Conservation (phyloP, 2,329 filamentous ascomycete species). For the Fonsecaea nubica region DNA sequence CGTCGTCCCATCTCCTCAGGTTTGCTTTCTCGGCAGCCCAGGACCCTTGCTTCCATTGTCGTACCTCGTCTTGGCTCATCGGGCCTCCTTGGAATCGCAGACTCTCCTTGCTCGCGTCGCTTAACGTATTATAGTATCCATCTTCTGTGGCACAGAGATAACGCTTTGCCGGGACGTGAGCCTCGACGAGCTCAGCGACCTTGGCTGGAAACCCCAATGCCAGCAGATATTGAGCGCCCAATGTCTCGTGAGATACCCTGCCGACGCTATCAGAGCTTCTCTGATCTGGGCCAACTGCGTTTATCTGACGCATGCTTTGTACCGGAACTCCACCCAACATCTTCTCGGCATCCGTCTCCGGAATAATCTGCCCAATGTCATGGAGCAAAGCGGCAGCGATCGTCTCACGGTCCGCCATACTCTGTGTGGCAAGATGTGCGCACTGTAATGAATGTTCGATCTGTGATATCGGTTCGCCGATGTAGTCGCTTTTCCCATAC, state of each 20-base stretch:
- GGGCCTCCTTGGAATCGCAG: slow-evolving; percentile 40
- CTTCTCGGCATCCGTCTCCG: slow-evolving; percentile 29
- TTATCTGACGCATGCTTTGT: slow-evolving; percentile 12
- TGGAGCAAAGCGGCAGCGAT: slow-evolving; percentile 51
- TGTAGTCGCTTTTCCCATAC: slow-evolving; percentile 20
- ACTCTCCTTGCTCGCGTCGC: slow-evolving; percentile 42
- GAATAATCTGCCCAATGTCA: slow-evolving; percentile 53
- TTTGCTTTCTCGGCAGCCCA: slow-evolving; percentile 40
- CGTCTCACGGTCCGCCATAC: slow-evolving; percentile 37
- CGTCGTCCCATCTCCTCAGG: slow-evolving; percentile 42
- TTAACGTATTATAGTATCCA: slow-evolving; percentile 41
- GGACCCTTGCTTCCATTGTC: slow-evolving; percentile 36
- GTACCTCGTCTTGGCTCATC: slow-evolving; percentile 37
- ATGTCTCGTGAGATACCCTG: slow-evolving; percentile 40
- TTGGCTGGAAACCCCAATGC: slow-evolving; percentile 43
- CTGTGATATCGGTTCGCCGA: slow-evolving; percentile 18
- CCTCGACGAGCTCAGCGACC: slow-evolving; percentile 41
- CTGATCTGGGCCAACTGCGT: background rate
- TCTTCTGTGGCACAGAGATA: slow-evolving; percentile 43
- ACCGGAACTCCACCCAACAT: slow-evolving; percentile 4
- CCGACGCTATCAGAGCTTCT: slow-evolving; percentile 41
- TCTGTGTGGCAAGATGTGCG: slow-evolving; percentile 18
- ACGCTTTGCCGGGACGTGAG: slow-evolving; percentile 44
- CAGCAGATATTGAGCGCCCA: slow-evolving; percentile 42
- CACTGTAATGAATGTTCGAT: slow-evolving; percentile 21